Base-by-base conservation (phyloP, 2,329 filamentous ascomycete genomes). In the Fusarium palustre region DNA sequence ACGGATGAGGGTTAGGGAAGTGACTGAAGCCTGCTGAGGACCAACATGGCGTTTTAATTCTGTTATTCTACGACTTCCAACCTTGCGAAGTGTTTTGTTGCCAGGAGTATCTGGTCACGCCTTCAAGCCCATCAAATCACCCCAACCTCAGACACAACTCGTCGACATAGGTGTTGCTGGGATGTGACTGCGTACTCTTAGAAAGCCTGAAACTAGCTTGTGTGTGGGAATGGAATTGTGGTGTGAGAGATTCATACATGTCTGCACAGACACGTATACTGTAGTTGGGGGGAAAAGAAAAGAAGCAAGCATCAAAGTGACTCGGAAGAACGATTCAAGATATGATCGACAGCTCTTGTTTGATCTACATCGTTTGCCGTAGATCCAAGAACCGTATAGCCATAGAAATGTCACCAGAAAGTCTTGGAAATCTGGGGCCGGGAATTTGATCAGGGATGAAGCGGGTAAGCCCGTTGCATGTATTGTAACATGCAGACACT, bases 401-500 rank as follows among this genome's bases (percentile, higher is more conserved):
- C 61, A 68, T 33, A 43, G 38, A 52, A 7, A 16, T 13, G 39
- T 24, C 20, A n/a, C 33, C 28, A 22, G 10, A 9, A 10, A 22
- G 20, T 58, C 34, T 41, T 30, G 41, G 20, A 58, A 49, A 46
- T 39, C 48, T 30, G 41, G 56, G 53, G 57, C 52, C 28, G 31
- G 30, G 25, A 24, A 28, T 24, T 39, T 55, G 39, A 47, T 60
- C 54, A 47, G 43, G 56, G 64, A 47, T 67, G 28, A 24, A 24
- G 20, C 66, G 66, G 66, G 56, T 70, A 67, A 57, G 56, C 56
- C 66, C 62, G 66, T 62, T 49, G 42, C 24, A 12, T 49, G 16
- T 41, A 41, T 15, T 15, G 48, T 47, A 54, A 30, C n/a, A 20
- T 58, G 57, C 49, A 58, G 39, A 52, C 45, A 33, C 15, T 52